phyloP scores from a whole-genome alignment of 2,329 filamentous ascomycete genomes.

The Ilyonectria sp. region DNA sequence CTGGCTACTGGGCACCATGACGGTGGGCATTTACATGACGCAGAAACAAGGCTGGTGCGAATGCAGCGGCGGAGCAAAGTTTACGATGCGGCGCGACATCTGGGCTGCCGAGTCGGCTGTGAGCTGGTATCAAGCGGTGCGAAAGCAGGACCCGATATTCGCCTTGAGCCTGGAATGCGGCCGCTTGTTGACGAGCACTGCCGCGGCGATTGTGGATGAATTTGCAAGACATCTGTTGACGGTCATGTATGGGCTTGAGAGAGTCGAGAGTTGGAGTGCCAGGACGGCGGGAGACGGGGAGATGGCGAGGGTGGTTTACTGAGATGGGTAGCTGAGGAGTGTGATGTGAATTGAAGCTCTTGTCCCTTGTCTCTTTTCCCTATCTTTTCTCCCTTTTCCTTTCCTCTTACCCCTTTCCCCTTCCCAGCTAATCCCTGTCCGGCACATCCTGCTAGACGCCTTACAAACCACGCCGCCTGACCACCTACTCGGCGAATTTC shows the following conservation, averaged over 20 bases:
- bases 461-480: not conserved
- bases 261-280: conserved; percentile 23
- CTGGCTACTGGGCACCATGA: conserved; percentile 25
- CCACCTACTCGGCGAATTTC: not conserved
- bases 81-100: conserved; percentile 11
- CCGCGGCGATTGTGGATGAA: conserved; percentile 15
- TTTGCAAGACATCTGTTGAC: conserved; percentile 22
- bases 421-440: not conserved
- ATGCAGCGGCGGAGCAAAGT: conserved; percentile 18
- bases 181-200: conserved; percentile 1
- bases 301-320: not conserved
- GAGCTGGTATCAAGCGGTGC: conserved; percentile 6
- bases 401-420: not conserved
- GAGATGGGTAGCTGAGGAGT: not conserved
- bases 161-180: conserved; percentile 19
- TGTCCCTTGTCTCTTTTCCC: no score
- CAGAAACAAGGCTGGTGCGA: conserved; percentile 14
- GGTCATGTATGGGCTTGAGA: conserved; percentile 24
- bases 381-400: not conserved
- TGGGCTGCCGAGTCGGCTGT: conserved; percentile 11
- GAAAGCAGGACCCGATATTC: conserved; percentile 21
- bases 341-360: not conserved
- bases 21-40: conserved; percentile 23
- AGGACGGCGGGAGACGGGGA: conserved; percentile 10
- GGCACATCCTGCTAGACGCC: not conserved